Conservation (phyloP, 805 yeast species). For the Ogataea haglerorum region DNA sequence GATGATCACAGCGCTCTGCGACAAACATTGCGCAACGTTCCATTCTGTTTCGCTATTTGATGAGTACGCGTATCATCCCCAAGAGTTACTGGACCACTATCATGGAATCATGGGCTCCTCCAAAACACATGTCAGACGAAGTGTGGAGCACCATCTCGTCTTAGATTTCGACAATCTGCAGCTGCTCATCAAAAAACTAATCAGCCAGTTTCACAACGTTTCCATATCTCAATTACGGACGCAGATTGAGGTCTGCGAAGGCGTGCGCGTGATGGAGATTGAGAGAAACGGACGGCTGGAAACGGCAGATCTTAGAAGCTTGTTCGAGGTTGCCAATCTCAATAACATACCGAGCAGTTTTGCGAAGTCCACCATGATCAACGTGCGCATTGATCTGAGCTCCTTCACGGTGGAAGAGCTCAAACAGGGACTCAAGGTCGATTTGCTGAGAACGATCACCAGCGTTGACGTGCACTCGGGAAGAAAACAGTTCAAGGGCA, state of each 20-base stretch:
- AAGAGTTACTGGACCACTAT: constrained; percentile 20
- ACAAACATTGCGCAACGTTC: constrained; percentile 20
- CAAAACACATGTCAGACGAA: background rate
- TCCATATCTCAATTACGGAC: constrained; percentile 17
- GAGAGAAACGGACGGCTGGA: constrained; percentile 18
- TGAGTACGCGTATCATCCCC: constrained; percentile 24
- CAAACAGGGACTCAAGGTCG: constrained; percentile 16
- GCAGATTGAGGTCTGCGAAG: constrained; percentile 14
- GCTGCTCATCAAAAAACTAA: constrained; percentile 5
- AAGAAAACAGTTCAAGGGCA: constrained; percentile 1
- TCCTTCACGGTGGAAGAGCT: constrained; percentile 13
- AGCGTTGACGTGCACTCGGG: constrained; percentile 5
- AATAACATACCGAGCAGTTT: constrained; percentile 23
- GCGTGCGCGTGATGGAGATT: constrained; percentile 19
- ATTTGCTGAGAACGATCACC: constrained; percentile 10
- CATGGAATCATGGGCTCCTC: constrained; percentile 9
- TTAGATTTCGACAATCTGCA: constrained; percentile 24
- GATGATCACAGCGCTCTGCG: constrained; percentile 15
- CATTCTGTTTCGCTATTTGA: constrained; percentile 26
- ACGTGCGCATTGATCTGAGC: constrained; percentile 21
- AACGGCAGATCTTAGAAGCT: background rate
- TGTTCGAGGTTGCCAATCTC: constrained; percentile 7
- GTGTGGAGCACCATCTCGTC: constrained; percentile 18
- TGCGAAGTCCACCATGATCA: constrained; percentile 23
- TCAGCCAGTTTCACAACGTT: constrained; percentile 20